A percentile compares a stretch with the other conserved stretches of the same genome.
Evolutionary conservation across 345 rosid genomes (phyloP).

Genomic region (Brassica nigra): DNA sequence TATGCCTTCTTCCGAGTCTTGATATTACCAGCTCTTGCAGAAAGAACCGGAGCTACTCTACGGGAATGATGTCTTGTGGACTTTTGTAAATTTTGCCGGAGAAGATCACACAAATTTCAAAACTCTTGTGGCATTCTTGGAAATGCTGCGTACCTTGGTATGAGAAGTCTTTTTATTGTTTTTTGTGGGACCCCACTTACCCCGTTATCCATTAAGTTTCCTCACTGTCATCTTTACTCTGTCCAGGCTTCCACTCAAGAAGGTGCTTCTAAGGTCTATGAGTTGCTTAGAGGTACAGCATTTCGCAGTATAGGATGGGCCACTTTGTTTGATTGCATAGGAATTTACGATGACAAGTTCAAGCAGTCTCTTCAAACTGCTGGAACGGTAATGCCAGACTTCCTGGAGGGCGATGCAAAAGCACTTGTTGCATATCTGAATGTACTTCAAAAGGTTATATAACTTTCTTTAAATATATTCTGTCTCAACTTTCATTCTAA

Average conservation of each 20-base stretch:
- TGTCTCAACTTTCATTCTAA: slow-evolving; percentile 15
- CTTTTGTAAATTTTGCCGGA: slow-evolving; percentile 95
- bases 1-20: neutral
- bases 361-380: slow-evolving; percentile 83
- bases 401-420: slow-evolving; percentile 93
- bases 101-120: slow-evolving; percentile 95
- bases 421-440: slow-evolving; percentile 95
- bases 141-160: slow-evolving; percentile 96
- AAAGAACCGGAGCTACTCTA: slow-evolving; percentile 88
- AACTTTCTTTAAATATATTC: slow-evolving; percentile 21
- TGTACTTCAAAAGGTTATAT: slow-evolving; percentile 85
- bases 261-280: slow-evolving; percentile 89
- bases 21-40: slow-evolving; percentile 47
- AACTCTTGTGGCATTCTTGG: slow-evolving; percentile 93
- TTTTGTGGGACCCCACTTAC: neutral
- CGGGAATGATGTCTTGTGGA: slow-evolving; percentile 96
- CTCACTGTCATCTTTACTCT: slow-evolving; percentile 27
- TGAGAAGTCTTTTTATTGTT: slow-evolving; percentile 34
- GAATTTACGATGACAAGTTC: slow-evolving; percentile 85
- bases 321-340: slow-evolving; percentile 85
- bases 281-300: slow-evolving; percentile 82
- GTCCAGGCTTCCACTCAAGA: slow-evolving; percentile 90
- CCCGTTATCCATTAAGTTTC: slow-evolving; percentile 17
- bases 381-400: slow-evolving; percentile 89
- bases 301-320: slow-evolving; percentile 94